Evolutionary conservation across 1,284 basidiomycete species (phyloP).

Genomic region (Sanguinoderma infundibulare): DNA sequence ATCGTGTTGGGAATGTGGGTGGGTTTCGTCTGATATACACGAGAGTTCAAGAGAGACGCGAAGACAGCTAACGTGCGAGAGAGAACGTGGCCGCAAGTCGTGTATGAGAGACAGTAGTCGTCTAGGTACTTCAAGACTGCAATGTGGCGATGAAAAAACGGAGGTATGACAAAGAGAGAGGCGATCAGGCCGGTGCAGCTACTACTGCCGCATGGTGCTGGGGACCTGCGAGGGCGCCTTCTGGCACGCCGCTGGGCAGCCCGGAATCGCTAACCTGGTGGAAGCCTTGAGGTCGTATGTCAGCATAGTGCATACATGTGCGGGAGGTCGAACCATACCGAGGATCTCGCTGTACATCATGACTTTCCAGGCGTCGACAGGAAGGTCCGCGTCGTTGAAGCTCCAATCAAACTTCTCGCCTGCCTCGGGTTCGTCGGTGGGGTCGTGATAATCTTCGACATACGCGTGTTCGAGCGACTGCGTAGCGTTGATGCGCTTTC

Average conservation of each 20-base stretch:
- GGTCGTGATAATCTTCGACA: constrained; percentile 97
- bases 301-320: neutral
- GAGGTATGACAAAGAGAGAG: neutral
- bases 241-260: constrained; percentile 48
- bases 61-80: neutral
- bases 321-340: constrained; percentile 53
- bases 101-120: neutral
- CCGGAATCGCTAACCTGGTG: constrained; percentile 70
- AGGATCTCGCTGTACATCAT: constrained; percentile 98
- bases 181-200: constrained; percentile 18
- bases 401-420: constrained; percentile 98
- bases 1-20: no score
- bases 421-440: constrained; percentile 95
- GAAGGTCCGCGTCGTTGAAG: constrained; percentile 99
- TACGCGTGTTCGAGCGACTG: constrained; percentile 94
- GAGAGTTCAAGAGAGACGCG: no score
- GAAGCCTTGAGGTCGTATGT: constrained; percentile 55
- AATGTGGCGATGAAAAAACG: neutral
- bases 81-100: no score
- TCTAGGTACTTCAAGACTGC: constrained; percentile 4
- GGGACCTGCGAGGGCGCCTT: constrained; percentile 69
- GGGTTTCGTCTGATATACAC: no score
- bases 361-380: constrained; percentile 99
- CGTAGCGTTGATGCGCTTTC: constrained; percentile 94
- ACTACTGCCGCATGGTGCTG: constrained; percentile 39